These are phyloP conservation scores for Euphrasia arctica DNA, from an alignment of 305 asterid genomes.

Conservation along the genomic window DNA sequence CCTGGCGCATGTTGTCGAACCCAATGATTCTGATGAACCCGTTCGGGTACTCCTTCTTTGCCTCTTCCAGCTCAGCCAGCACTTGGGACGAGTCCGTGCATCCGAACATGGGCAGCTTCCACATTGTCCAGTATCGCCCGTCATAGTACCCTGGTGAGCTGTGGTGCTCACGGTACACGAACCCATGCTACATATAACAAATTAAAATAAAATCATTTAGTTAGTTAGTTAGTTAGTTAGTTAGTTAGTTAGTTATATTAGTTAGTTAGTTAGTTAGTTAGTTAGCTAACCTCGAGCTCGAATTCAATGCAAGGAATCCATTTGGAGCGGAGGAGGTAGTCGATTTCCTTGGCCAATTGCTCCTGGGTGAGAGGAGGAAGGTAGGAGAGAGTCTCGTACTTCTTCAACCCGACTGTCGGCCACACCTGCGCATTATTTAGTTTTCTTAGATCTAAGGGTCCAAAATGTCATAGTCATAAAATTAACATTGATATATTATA, in stretches of 20 bases:
- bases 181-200: slow-evolving; percentile 24
- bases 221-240: no score
- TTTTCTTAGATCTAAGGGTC: neutral
- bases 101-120: slow-evolving; percentile 64
- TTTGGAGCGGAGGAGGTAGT: slow-evolving; percentile 40
- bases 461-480: neutral
- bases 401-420: slow-evolving; percentile 33
- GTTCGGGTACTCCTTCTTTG: slow-evolving; percentile 34
- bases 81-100: slow-evolving; percentile 49
- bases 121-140: slow-evolving; percentile 50
- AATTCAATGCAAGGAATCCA: slow-evolving; percentile 47
- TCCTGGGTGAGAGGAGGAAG: slow-evolving; percentile 32
- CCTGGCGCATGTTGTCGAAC: slow-evolving; percentile 49
- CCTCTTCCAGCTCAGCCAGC: slow-evolving; percentile 35
- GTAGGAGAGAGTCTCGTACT: slow-evolving; percentile 41
- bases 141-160: slow-evolving; percentile 37
- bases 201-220: no score
- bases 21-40: slow-evolving; percentile 43
- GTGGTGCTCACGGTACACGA: slow-evolving; percentile 32
- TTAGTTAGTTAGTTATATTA: neutral
- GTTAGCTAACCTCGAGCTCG: slow-evolving; percentile 33
- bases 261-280: no score
- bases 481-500: no score
- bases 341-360: slow-evolving; percentile 35
- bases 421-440: slow-evolving; percentile 32